A percentile compares a stretch with the other conserved stretches of the same genome.
Conservation (phyloP, 768 basidiomycete species). For the Mycena sanguinolenta region DNA sequence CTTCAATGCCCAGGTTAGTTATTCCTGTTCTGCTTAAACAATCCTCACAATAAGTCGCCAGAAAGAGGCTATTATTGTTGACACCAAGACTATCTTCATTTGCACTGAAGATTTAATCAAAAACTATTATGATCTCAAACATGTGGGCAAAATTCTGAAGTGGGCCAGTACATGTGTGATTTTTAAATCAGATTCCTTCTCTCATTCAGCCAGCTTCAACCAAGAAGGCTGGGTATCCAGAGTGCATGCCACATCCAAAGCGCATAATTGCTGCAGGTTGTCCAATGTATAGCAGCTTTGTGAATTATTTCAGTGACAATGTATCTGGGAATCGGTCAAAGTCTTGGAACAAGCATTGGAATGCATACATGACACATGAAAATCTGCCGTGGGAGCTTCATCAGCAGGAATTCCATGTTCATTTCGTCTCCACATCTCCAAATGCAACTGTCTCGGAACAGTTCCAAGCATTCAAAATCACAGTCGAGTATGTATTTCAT, state of each 20-base stretch:
- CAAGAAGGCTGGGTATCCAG: conserved; percentile 37
- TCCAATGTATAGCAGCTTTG: too few species aligned
- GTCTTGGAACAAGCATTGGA: conserved; percentile 61
- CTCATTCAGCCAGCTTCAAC: conserved; percentile 14
- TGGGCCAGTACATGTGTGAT: neutral
- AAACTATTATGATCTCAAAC: conserved; percentile 13
- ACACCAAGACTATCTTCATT: neutral
- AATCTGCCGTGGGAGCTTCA: conserved; percentile 50
- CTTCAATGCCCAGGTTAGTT: neutral
- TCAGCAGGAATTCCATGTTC: too few species aligned
- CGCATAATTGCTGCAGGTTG: conserved; percentile 45
- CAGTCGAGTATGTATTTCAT: conserved; percentile 49
- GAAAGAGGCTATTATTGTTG: neutral
- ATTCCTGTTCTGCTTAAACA: too few species aligned
- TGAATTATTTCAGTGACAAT: conserved; percentile 55
- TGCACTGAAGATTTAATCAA: neutral
- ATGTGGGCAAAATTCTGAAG: neutral
- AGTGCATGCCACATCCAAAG: conserved; percentile 50
- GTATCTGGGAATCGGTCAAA: conserved; percentile 51
- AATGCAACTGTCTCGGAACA: conserved; percentile 53
- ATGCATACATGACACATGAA: conserved; percentile 53
- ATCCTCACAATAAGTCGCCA: neutral
- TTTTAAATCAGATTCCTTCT: neutral
- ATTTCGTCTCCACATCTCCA: conserved; percentile 55
- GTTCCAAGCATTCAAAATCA: conserved; percentile 47